A percentile compares a stretch with the other conserved stretches of the same genome.
phyloP scores from a whole-genome alignment of 306 rosid species.

The Trifolium dubium region DNA sequence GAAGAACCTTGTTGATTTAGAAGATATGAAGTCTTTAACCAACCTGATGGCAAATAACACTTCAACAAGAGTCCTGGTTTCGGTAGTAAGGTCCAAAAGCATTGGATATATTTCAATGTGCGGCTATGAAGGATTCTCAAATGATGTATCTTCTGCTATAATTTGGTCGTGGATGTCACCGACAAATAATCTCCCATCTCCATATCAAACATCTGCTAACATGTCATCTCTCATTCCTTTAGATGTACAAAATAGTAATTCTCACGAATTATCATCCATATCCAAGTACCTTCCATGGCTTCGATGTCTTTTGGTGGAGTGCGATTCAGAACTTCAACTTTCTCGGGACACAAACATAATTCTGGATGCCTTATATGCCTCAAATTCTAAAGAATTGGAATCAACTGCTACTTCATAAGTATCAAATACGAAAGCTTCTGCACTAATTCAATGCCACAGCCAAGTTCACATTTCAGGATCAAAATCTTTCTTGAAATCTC shows the following conservation, averaged over 20 bases:
- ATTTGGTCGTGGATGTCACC: conserved; percentile 11
- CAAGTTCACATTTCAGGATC: neutral
- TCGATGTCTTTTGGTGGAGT: conserved; percentile 20
- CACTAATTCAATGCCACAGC: neutral
- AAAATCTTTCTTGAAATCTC: neutral
- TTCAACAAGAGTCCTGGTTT: neutral
- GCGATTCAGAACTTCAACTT: neutral
- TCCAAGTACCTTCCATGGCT: conserved; percentile 2
- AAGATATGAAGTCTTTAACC: too few species aligned
- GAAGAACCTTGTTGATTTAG: too few species aligned
- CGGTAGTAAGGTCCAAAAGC: neutral
- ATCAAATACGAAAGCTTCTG: neutral
- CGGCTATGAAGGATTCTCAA: neutral
- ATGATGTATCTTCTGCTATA: neutral
- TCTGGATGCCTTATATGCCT: conserved; percentile 7
- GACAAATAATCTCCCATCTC: neutral
- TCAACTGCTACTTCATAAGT: conserved; percentile 11
- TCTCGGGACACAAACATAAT: neutral
- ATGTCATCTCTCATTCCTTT: neutral
- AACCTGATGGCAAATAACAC: too few species aligned
- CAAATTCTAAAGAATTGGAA: neutral
- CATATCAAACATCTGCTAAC: neutral
- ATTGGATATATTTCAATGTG: neutral
- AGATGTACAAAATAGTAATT: neutral
- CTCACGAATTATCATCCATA: neutral